Evolutionary conservation across 768 basidiomycete species (phyloP).

Genomic region (Agaricus subrufescens): DNA sequence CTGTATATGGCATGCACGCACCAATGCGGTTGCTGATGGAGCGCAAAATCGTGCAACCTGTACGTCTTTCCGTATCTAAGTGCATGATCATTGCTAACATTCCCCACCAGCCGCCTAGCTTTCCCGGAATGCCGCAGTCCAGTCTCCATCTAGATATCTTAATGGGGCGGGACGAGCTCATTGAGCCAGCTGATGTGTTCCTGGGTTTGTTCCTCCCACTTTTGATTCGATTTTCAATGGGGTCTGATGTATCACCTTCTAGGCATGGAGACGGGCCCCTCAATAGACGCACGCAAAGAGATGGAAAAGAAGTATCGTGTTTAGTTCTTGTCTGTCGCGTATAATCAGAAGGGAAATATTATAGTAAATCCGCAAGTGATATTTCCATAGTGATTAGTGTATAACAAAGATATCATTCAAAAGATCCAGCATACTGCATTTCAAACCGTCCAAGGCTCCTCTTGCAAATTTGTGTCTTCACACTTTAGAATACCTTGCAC

Average conservation of each 20-base stretch:
- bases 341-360: slow-evolving; percentile 3
- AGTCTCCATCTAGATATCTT: slow-evolving; percentile 92
- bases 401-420: slow-evolving; percentile 1
- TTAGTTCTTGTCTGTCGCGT: slow-evolving; percentile 20
- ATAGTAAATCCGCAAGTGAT: slow-evolving; percentile 11
- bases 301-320: slow-evolving; percentile 60
- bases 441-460: slow-evolving; percentile 17
- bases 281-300: slow-evolving; percentile 56
- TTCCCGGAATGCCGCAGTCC: slow-evolving; percentile 58
- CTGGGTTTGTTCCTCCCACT: slow-evolving; percentile 41
- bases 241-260: slow-evolving; percentile 6
- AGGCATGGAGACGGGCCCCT: slow-evolving; percentile 51
- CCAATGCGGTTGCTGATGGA: slow-evolving; percentile 94
- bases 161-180: slow-evolving; percentile 84
- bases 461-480: slow-evolving; percentile 26
- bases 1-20: slow-evolving; percentile 81
- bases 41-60: slow-evolving; percentile 75
- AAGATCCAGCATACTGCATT: background rate
- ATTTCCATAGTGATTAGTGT: background rate
- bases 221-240: background rate
- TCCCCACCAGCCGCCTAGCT: slow-evolving; percentile 51
- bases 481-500: slow-evolving; percentile 35
- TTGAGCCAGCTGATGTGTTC: slow-evolving; percentile 80
- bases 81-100: background rate
- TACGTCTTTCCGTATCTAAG: slow-evolving; percentile 31